Evolutionary conservation across 176 grass and related monocot species (phyloP).

Genomic region (Pharus latifolius): DNA sequence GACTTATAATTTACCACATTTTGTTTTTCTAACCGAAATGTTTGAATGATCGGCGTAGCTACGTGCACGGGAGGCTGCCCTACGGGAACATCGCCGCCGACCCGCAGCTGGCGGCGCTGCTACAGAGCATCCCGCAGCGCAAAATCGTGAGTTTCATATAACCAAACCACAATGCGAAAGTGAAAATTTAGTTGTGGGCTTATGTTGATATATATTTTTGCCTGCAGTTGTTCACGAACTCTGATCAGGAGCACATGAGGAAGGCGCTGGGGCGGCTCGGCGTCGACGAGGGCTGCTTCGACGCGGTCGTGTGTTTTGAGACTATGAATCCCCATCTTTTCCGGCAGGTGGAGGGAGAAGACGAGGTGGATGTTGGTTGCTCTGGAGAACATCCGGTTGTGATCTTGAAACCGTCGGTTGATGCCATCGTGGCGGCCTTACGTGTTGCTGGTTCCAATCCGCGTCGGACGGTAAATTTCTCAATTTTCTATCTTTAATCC

Average conservation of each 20-base stretch:
- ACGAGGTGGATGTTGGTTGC: too few species aligned
- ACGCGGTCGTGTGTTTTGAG: slow-evolving; percentile 83
- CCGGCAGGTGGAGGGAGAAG: background rate
- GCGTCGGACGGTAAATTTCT: slow-evolving; percentile 38
- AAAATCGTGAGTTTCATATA: slow-evolving; percentile 53
- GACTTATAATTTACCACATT: background rate
- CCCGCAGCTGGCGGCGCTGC: slow-evolving; percentile 40
- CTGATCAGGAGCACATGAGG: slow-evolving; percentile 57
- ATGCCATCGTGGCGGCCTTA: slow-evolving; percentile 49
- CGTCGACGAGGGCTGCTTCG: slow-evolving; percentile 54
- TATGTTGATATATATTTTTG: background rate
- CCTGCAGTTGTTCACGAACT: slow-evolving; percentile 85
- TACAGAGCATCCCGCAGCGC: slow-evolving; percentile 62
- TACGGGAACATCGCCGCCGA: slow-evolving; percentile 59
- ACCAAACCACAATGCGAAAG: background rate
- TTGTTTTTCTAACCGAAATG: background rate
- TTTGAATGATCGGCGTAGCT: slow-evolving; percentile 23
- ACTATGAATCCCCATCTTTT: slow-evolving; percentile 92
- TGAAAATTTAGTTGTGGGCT: background rate
- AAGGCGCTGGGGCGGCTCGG: slow-evolving; percentile 49
- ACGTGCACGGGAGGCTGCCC: slow-evolving; percentile 80
- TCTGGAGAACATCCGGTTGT: slow-evolving; percentile 12
- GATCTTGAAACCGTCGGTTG: slow-evolving; percentile 55
- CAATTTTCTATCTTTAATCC: too few species aligned
- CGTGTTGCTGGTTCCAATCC: slow-evolving; percentile 49